Conservation (phyloP, 345 rosid genomes). For the Salix viminalis region DNA sequence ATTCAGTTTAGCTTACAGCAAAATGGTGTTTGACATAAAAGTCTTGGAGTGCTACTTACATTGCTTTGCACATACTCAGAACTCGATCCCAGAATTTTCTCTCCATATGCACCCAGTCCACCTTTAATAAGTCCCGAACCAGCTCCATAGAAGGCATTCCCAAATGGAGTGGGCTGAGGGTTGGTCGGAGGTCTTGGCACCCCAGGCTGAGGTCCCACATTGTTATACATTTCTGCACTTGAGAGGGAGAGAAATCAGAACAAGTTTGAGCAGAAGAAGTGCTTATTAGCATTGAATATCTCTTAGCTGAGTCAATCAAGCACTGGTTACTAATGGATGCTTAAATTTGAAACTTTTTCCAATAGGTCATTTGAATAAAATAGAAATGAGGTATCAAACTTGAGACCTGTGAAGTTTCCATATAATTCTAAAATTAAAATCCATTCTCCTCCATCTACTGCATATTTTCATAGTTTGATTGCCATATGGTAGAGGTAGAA, state of each 20-base stretch:
- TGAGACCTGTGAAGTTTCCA: neutral
- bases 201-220: slow-evolving; percentile 67
- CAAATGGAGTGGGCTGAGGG: slow-evolving; percentile 82
- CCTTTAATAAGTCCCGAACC: slow-evolving; percentile 86
- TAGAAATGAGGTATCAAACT: neutral
- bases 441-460: neutral
- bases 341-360: neutral
- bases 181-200: slow-evolving; percentile 53
- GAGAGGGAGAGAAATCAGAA: neutral
- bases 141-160: slow-evolving; percentile 86
- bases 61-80: slow-evolving; percentile 98
- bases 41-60: slow-evolving; percentile 47
- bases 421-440: neutral
- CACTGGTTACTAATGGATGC: neutral
- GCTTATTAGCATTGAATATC: neutral
- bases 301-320: neutral
- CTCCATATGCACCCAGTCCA: slow-evolving; percentile 94
- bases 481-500: neutral
- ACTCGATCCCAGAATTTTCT: slow-evolving; percentile 81
- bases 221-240: slow-evolving; percentile 66
- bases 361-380: neutral
- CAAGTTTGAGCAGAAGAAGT: neutral
- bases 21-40: neutral
- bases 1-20: slow-evolving; percentile 10
- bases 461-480: neutral